These are phyloP conservation scores for Calonectria ilicicola DNA, from an alignment of 2,329 filamentous ascomycete species.

Conservation along the genomic window DNA sequence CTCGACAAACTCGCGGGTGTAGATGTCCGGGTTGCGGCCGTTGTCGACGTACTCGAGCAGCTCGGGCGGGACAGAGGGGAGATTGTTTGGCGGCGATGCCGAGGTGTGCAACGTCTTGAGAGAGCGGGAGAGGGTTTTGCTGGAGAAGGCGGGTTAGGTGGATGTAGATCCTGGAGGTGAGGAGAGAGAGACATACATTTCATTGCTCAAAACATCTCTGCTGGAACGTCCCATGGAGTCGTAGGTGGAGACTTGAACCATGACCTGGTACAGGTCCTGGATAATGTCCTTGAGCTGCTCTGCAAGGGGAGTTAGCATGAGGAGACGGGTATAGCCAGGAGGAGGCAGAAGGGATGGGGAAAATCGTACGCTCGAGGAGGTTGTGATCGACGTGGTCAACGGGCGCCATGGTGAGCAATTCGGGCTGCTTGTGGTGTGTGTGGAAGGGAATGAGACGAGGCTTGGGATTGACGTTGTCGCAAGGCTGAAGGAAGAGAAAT, in stretches of 20 bases:
- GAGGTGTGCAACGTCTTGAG: slow-evolving; percentile 55
- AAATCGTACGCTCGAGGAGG: slow-evolving; percentile 52
- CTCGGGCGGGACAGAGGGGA: slow-evolving; percentile 70
- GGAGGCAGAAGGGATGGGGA: no score
- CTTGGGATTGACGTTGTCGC: slow-evolving; percentile 17
- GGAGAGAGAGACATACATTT: slow-evolving; percentile 55
- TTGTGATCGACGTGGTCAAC: slow-evolving; percentile 53
- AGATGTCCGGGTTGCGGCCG: slow-evolving; percentile 79
- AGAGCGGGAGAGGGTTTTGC: slow-evolving; percentile 54
- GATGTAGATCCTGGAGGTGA: slow-evolving; percentile 7
- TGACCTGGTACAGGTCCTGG: slow-evolving; percentile 72
- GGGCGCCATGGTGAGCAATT: slow-evolving; percentile 52
- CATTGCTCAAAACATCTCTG: slow-evolving; percentile 66
- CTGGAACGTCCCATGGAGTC: slow-evolving; percentile 64
- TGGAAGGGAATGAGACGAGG: not conserved
- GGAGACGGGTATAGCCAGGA: not conserved
- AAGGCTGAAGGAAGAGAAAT: slow-evolving; percentile 22
- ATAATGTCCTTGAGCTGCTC: slow-evolving; percentile 72
- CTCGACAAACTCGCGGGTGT: slow-evolving; percentile 80
- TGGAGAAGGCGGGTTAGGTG: slow-evolving; percentile 30
- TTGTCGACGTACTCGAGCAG: slow-evolving; percentile 77
- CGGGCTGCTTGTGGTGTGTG: not conserved
- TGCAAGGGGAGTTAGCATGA: slow-evolving; percentile 43
- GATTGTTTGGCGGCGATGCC: slow-evolving; percentile 53
- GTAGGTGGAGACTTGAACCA: slow-evolving; percentile 73